Conservation (phyloP, 2,329 filamentous ascomycete genomes). For the Hypomyces perniciosus region DNA sequence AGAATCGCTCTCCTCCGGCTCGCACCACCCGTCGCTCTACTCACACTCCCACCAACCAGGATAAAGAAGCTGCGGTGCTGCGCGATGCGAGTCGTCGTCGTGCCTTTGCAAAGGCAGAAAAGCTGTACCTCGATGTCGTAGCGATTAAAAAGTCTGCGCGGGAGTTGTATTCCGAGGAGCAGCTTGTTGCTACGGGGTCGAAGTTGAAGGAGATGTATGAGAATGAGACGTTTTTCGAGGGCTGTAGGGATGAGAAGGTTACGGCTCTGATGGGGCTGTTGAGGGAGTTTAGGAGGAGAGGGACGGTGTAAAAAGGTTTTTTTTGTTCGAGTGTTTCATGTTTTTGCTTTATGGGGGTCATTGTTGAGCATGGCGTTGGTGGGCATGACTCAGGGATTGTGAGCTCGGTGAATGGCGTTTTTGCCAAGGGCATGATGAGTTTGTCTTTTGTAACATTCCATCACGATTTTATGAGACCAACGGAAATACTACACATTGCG, state of each 20-base stretch:
- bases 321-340: neutral
- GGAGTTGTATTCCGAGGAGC: constrained; percentile 19
- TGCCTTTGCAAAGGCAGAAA: constrained; percentile 20
- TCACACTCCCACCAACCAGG: constrained; percentile 2
- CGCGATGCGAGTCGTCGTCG: constrained; percentile 11
- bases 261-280: constrained; percentile 9
- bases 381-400: neutral
- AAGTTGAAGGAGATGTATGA: constrained; percentile 25
- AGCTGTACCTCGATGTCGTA: constrained; percentile 22
- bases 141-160: constrained; percentile 18
- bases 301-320: constrained; percentile 7
- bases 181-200: constrained; percentile 18
- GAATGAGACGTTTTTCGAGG: constrained; percentile 21
- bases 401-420: neutral
- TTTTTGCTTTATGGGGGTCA: neutral
- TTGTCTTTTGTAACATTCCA: too few species aligned
- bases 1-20: neutral
- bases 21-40: constrained; percentile 6
- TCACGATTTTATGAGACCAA: too few species aligned
- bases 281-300: constrained; percentile 14
- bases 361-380: neutral
- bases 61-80: constrained; percentile 9
- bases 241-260: constrained; percentile 17
- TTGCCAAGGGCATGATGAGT: too few species aligned
- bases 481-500: too few species aligned